Evolutionary conservation across 768 basidiomycete species (phyloP), one percentile per base, ranked within the genome.

Genomic region (Saitozyma podzolica): DNA sequence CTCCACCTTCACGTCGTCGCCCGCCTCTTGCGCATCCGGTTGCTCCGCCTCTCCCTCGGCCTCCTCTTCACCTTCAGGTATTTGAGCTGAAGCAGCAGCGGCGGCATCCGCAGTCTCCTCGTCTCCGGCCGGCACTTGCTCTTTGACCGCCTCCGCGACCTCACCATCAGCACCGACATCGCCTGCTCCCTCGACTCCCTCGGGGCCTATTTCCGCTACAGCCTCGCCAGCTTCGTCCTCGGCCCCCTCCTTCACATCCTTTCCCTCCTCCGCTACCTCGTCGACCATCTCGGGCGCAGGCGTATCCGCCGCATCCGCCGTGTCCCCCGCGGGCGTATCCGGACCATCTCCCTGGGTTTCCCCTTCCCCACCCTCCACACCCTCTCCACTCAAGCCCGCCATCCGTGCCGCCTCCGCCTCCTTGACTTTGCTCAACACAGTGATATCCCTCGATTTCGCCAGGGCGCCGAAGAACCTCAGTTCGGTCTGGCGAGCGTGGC

Each of bases 401-500:
- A 37, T 17, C 8, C 55, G 55, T 6, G 39, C 57, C 16, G 17
- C 45, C 16, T 51, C 29, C 48, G 59, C 49, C 6, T 48, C 62
- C 41, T 65, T 65, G 57, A 73, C 53, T 40, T 60, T 61, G 40
- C 65, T 56, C 19, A 73, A 49, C 0, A 63, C 47, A 45, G 67
- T 61, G 8, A 70, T 14, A 61, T 73, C 64, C 14, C 72, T 56
- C 40, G 63, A 63, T 14, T 59, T 48, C 1, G 54, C 61, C 13
- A 68, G 54, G 5, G 65, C 52, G 8, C 29, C 41, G 56, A 74
- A 74, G 45, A 56, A 65, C 8, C 64, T 56, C 5, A 74, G 41
- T 39, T 69, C 56, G 20, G 63, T 59, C n/a, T 66, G 69, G 4
- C 67, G 59, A 1, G 69, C 63, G 42, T 66, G 40, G 20, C 72